These are phyloP conservation scores for Cubamyces sp. DNA, from an alignment of 768 basidiomycete genomes.

Conservation along the genomic window DNA sequence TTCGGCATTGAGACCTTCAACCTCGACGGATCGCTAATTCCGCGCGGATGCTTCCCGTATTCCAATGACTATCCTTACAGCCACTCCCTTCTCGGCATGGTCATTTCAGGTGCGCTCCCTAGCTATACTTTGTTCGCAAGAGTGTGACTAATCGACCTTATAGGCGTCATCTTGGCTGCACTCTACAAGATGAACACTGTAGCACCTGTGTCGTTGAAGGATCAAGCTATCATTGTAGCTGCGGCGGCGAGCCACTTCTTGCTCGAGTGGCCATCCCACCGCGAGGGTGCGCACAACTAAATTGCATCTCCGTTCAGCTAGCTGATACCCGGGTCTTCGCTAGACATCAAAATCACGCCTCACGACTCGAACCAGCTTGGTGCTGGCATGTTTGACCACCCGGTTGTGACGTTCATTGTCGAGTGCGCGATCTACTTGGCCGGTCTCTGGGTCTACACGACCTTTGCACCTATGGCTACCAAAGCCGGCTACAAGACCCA, in stretches of 20 bases:
- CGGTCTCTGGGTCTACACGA: slow-evolving; percentile 33
- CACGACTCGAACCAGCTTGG: slow-evolving; percentile 27
- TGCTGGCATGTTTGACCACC: slow-evolving; percentile 34
- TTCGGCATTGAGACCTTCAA: slow-evolving; percentile 35
- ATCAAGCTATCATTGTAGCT: slow-evolving; percentile 28
- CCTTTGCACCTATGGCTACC: slow-evolving; percentile 30
- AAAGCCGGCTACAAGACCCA: slow-evolving; percentile 30
- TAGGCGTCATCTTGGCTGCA: slow-evolving; percentile 28
- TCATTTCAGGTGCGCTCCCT: slow-evolving; percentile 22
- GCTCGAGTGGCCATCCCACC: slow-evolving; percentile 36
- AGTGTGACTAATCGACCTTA: background rate
- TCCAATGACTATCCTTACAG: slow-evolving; percentile 39
- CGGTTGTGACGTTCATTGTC: slow-evolving; percentile 30
- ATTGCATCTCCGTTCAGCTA: background rate
- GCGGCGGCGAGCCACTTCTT: slow-evolving; percentile 35
- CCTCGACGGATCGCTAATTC: slow-evolving; percentile 26
- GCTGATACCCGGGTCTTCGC: background rate
- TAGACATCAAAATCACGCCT: slow-evolving; percentile 37
- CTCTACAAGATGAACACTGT: slow-evolving; percentile 28
- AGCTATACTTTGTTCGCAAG: background rate
- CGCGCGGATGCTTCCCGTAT: slow-evolving; percentile 39
- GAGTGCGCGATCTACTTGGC: slow-evolving; percentile 33
- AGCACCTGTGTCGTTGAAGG: slow-evolving; percentile 27
- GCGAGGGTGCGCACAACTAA: slow-evolving; percentile 23
- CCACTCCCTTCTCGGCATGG: slow-evolving; percentile 36